These are phyloP conservation scores for Coemansia sp. DNA, from an alignment of 192 early-diverging fungal species.

Conservation along the genomic window DNA sequence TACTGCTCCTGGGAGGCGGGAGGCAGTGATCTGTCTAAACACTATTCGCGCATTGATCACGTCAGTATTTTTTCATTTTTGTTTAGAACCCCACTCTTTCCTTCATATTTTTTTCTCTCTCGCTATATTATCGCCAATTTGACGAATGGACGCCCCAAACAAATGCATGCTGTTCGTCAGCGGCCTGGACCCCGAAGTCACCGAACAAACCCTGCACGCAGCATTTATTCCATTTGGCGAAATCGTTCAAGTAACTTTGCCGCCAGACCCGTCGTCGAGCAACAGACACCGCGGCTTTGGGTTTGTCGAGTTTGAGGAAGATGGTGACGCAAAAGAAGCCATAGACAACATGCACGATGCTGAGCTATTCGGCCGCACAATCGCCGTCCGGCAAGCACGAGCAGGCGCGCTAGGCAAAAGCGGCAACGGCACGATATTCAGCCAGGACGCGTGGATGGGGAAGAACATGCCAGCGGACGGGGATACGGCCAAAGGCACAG, in stretches of 20 bases:
- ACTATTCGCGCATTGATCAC: neutral
- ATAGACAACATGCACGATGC: constrained; percentile 93
- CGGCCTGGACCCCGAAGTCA: constrained; percentile 83
- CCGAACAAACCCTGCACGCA: constrained; percentile 75
- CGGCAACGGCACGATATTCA: constrained; percentile 19
- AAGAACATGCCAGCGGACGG: constrained; percentile 11
- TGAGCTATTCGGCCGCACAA: constrained; percentile 87
- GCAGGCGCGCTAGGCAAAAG: constrained; percentile 31
- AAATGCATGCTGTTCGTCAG: constrained; percentile 58
- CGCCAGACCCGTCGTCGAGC: constrained; percentile 77
- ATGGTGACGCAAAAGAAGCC: constrained; percentile 85
- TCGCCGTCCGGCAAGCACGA: constrained; percentile 87
- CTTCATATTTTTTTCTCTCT: neutral
- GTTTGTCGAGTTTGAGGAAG: constrained; percentile 91
- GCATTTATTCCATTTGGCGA: constrained; percentile 98
- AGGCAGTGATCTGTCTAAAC: too few species aligned
- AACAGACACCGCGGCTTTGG: constrained; percentile 92
- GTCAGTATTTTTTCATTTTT: too few species aligned
- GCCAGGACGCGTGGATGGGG: constrained; percentile 27
- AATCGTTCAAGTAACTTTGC: constrained; percentile 85
- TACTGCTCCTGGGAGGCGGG: too few species aligned
- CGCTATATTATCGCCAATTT: neutral
- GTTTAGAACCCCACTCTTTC: too few species aligned
- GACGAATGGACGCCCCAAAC: constrained; percentile 30
- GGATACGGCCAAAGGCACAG: neutral